Conservation (phyloP, 2,329 filamentous ascomycete genomes). For the Colletotrichum sp. region DNA sequence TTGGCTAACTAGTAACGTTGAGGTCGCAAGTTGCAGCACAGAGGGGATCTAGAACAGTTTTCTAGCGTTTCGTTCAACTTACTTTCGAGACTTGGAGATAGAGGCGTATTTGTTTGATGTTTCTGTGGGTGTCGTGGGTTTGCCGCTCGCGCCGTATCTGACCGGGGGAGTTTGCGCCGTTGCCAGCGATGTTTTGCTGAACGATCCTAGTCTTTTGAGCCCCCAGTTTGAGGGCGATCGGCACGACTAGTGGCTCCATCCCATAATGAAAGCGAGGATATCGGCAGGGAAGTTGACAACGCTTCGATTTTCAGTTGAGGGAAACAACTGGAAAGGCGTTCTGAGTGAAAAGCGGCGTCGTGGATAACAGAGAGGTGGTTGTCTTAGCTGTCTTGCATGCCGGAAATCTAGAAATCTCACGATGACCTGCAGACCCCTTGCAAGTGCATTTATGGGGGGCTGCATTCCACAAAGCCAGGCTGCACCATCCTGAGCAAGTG, state of each 20-base stretch:
- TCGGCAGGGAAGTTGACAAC: background rate
- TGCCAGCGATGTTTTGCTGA: background rate
- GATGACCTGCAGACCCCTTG: conserved; percentile 12
- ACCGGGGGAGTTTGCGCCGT: background rate
- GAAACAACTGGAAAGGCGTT: background rate
- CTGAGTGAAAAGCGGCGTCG: background rate
- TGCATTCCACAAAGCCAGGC: background rate
- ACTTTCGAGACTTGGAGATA: background rate
- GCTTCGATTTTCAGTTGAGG: background rate
- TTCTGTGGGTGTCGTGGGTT: background rate
- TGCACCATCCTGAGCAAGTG: background rate
- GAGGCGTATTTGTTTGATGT: background rate
- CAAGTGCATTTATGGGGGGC: conserved; percentile 2
- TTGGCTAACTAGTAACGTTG: background rate
- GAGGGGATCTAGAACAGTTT: background rate
- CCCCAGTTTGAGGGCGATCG: background rate
- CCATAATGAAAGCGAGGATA: background rate
- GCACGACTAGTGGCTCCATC: conserved; percentile 3
- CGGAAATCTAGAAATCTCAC: background rate
- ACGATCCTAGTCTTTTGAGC: background rate
- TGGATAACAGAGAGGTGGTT: background rate
- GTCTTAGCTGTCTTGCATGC: conserved; percentile 2
- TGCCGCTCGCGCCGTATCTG: background rate
- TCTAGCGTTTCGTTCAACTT: background rate
- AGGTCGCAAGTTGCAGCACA: background rate